These are phyloP conservation scores for Aspergillus sp. DNA, from an alignment of 2,329 filamentous ascomycete genomes.

Conservation along the genomic window DNA sequence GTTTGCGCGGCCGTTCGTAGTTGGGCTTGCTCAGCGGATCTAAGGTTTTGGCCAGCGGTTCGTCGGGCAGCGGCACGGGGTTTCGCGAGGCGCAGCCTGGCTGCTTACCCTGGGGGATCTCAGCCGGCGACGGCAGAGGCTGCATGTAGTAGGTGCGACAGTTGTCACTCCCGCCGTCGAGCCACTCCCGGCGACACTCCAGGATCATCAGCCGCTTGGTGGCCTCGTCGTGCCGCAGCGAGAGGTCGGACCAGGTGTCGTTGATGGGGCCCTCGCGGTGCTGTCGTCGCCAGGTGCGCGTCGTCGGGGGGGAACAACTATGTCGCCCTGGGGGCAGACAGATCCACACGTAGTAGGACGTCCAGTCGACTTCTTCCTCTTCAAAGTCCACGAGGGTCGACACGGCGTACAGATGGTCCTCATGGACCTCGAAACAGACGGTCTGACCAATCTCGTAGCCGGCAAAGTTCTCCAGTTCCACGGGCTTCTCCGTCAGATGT, in stretches of 20 bases:
- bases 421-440: slow-evolving; percentile 70
- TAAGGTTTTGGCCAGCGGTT: slow-evolving; percentile 28
- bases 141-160: slow-evolving; percentile 65
- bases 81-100: slow-evolving; percentile 6
- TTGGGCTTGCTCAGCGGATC: slow-evolving; percentile 28
- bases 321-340: slow-evolving; percentile 46
- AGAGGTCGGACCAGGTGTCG: slow-evolving; percentile 69
- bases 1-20: slow-evolving; percentile 36
- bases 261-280: slow-evolving; percentile 71
- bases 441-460: slow-evolving; percentile 66
- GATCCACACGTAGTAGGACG: slow-evolving; percentile 67
- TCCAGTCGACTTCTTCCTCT: slow-evolving; percentile 64
- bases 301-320: slow-evolving; percentile 30
- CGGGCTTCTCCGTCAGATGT: slow-evolving; percentile 43
- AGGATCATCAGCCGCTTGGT: slow-evolving; percentile 61
- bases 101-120: slow-evolving; percentile 19
- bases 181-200: slow-evolving; percentile 70
- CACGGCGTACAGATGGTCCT: slow-evolving; percentile 66
- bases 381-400: slow-evolving; percentile 65
- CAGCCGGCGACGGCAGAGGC: slow-evolving; percentile 32
- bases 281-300: slow-evolving; percentile 63
- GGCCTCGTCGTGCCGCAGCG: slow-evolving; percentile 59
- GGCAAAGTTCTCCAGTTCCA: slow-evolving; percentile 59
- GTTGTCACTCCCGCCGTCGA: slow-evolving; percentile 55
- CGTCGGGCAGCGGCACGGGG: slow-evolving; percentile 22